These are phyloP conservation scores for Apiosordaria backusii DNA, from an alignment of 495 filamentous ascomycete species.

Conservation along the genomic window DNA sequence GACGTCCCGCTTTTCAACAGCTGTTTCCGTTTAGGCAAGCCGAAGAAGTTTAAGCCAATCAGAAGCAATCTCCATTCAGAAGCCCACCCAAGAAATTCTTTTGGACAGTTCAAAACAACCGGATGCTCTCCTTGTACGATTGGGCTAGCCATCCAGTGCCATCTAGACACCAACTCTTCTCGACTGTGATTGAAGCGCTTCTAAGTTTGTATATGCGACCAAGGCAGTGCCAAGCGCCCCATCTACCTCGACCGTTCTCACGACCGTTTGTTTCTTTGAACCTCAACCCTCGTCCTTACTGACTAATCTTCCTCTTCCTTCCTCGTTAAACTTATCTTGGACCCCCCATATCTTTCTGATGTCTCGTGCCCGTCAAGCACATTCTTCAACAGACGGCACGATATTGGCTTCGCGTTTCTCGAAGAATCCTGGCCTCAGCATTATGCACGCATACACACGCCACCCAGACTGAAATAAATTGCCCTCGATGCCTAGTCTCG, in stretches of 20 bases:
- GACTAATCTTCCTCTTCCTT: neutral
- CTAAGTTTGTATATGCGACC: neutral
- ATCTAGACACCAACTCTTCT: neutral
- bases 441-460: neutral
- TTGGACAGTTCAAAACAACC: neutral
- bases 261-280: neutral
- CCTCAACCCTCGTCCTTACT: neutral
- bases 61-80: neutral
- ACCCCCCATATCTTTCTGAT: neutral
- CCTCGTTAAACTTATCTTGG: neutral
- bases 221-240: neutral
- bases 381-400: neutral
- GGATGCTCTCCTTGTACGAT: too few species aligned
- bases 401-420: neutral
- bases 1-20: neutral
- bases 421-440: neutral
- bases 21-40: neutral
- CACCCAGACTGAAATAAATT: neutral
- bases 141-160: neutral
- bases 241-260: too few species aligned
- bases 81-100: neutral
- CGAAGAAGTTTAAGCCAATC: neutral
- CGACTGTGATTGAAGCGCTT: neutral
- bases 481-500: neutral
- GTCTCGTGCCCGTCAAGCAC: neutral